phyloP scores from a whole-genome alignment of 352 stramenopile genomes.

The Peronospora farinosa region DNA sequence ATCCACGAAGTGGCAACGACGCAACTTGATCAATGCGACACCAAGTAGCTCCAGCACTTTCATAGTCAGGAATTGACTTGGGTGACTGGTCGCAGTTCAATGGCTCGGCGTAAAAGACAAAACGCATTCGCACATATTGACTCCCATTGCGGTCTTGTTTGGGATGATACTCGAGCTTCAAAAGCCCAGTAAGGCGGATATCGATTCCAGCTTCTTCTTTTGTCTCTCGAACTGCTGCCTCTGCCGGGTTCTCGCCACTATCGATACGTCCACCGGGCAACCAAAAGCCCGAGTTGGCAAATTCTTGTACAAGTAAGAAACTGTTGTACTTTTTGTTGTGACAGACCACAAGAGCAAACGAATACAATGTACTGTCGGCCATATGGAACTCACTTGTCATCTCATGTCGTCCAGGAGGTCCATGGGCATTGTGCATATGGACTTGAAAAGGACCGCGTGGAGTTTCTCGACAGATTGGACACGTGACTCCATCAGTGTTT shows the following conservation, averaged over 20 bases:
- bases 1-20: constrained; percentile 57
- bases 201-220: constrained; percentile 82
- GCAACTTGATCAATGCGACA: constrained; percentile 64
- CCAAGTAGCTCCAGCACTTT: constrained; percentile 78
- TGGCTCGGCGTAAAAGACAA: constrained; percentile 79
- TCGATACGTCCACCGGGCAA: constrained; percentile 73
- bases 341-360: constrained; percentile 80
- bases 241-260: constrained; percentile 62
- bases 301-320: constrained; percentile 83
- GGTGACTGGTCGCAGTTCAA: constrained; percentile 68
- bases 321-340: constrained; percentile 78
- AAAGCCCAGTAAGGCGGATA: constrained; percentile 65
- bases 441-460: constrained; percentile 74
- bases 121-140: constrained; percentile 82
- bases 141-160: constrained; percentile 63
- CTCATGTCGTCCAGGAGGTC: constrained; percentile 64
- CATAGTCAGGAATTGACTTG: constrained; percentile 86
- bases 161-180: constrained; percentile 83
- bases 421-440: constrained; percentile 81
- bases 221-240: constrained; percentile 80
- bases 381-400: constrained; percentile 81
- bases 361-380: constrained; percentile 65
- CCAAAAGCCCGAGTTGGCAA: constrained; percentile 83
- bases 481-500: constrained; percentile 62
- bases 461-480: constrained; percentile 65